A percentile compares a stretch with the other conserved stretches of the same genome.
phyloP scores from a whole-genome alignment of 176 grass and related monocot species.

The Triticum monococcum region DNA sequence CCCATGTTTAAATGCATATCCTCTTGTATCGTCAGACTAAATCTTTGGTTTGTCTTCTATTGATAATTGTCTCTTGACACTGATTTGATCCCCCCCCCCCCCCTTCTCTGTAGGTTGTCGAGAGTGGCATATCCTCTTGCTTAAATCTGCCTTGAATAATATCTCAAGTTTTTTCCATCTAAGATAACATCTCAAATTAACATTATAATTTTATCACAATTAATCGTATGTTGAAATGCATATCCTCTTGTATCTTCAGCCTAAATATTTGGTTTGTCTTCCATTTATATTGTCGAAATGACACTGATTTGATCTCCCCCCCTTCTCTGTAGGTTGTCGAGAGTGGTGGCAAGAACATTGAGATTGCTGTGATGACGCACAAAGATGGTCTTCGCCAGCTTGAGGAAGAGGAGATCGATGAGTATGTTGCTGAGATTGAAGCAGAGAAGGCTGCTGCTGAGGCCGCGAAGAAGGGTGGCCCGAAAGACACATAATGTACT shows the following conservation, averaged over 20 bases:
- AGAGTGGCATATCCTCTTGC: constrained; percentile 39
- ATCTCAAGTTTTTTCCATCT: no score
- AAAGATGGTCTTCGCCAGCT: constrained; percentile 61
- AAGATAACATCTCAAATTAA: no score
- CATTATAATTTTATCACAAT: no score
- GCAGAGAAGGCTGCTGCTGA: constrained; percentile 87
- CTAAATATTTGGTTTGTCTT: neutral
- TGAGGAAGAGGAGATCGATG: constrained; percentile 84
- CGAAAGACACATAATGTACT: constrained; percentile 33
- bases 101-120: constrained; percentile 55
- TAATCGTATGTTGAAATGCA: no score
- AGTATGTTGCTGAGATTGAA: constrained; percentile 84
- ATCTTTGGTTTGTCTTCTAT: neutral
- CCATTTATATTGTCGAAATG: no score
- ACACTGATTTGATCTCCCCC: neutral
- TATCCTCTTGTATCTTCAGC: neutral
- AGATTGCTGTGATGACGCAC: constrained; percentile 80
- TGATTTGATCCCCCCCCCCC: neutral
- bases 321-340: constrained; percentile 61
- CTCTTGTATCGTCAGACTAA: neutral
- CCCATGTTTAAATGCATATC: no score
- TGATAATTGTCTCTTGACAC: neutral
- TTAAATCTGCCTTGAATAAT: no score
- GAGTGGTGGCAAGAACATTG: constrained; percentile 90
- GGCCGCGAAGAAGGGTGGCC: constrained; percentile 81